Evolutionary conservation across 257 asterid species (phyloP), one percentile per base, ranked within the genome.

Genomic region (Jaltomata sinuosa): DNA sequence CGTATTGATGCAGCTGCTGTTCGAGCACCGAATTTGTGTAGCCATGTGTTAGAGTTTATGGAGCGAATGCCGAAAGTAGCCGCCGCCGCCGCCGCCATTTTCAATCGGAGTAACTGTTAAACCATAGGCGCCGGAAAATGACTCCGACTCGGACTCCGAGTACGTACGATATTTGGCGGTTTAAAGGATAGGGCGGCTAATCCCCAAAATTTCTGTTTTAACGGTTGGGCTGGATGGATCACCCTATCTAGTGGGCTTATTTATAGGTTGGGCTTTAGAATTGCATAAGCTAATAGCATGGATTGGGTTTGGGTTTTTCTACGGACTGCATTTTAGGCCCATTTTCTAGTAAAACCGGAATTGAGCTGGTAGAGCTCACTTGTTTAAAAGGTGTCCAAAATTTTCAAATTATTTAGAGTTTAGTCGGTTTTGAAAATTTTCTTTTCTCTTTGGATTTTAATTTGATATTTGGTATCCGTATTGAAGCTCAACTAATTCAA

Each of bases 11-110:
- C 14, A 76, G 22, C 8, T 38, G 27, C 65, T 15, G 74, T 79
- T 38, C 85, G 34, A 49, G 82, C 77, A 22, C 90, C 86, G 88
- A 93, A 80, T 82, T 49, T 85, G 31, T 87, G 87, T 69, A 90
- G 76, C 91, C 95, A 89, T 36, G 92, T 94, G 9, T 87, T 85
- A 15, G 89, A 83, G 54, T 68, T 89, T 21, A 91, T 88, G 47
- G 90, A 86, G 21, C 92, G 93, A 61, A 90, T 81, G 84, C 93
- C 86, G 55, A 88, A 90, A 81, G 87, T 82, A 45, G 92, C 89
- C 50, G 45, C 45, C 11, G 83, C 57, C 61, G 88, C 83, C 87
- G 84, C 68, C 67, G 88, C 84, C 87, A 92, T 90, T 87, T 89
- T 91, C 83, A 86, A 4, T 36, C 50, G 32, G 47, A 79, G 7